Base-by-base conservation (phyloP, 805 yeast species). In the Kodamaea kakaduensis region DNA sequence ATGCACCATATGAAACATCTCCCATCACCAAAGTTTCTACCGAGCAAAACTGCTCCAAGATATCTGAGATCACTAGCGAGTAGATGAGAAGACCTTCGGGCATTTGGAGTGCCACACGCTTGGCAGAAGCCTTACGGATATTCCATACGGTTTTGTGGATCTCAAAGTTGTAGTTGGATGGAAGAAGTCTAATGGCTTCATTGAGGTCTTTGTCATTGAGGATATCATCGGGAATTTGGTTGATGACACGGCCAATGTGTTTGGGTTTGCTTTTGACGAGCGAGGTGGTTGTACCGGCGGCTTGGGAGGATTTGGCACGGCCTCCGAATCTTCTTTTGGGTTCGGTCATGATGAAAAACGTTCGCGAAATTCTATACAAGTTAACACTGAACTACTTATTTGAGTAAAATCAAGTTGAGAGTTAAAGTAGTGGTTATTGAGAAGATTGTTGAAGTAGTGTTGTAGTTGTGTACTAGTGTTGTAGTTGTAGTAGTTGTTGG, bases 1-100 rank as follows among this genome's bases (percentile, higher is more conserved):
- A 93, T 0, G 98, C 98, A 27, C 98, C 98, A 52, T 93, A 93
- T 0, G 97, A 86, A 0, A 93, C 98, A 58, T 93, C 98, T 2
- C 98, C 98, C 98, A 93, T 93, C 2, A 90, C 93, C 1, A 93
- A 68, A 0, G 89, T 84, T 52, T 89, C 96, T 35, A 83, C 87
- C 2, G 65, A 60, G 56, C 97, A 89, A 48, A 93, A 90, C 58
- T 89, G 96, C 52, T 87, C 95, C 22, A 93, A 56, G 16, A 93
- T 90, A 59, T 93, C 98, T 3, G 95, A 74, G n/a, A 93, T 77
- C 24, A 93, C 74, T 41, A 95, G 70, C 0, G 97, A 81, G 54
- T 89, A 93, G 1, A 93, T 84, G 32, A 93, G 64, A 19, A 93
- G 61, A 1, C 98, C 98, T 59, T 93, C 98, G 2, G 98, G 98